A percentile compares a stretch with the other conserved stretches of the same genome.
Conservation (phyloP, 1,139 yeast species). For the Yamadazyma blattariae region DNA sequence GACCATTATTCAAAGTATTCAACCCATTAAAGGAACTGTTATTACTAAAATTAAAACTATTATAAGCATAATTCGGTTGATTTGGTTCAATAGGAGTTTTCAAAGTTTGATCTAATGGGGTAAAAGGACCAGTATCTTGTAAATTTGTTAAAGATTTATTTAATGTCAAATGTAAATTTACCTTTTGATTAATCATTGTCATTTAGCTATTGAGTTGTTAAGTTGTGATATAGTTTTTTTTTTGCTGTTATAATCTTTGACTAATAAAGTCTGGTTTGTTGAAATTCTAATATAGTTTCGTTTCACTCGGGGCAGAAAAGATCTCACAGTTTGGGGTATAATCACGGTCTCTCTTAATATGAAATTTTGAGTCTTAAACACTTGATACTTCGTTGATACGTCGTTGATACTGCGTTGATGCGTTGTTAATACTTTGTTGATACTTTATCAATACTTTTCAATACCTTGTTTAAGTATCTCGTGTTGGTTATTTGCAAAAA, state of each 20-base stretch:
- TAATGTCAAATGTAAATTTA: conserved; percentile 27
- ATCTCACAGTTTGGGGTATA: too few relatives aligned
- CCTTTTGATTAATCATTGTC: conserved; percentile 18
- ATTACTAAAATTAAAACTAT: not conserved
- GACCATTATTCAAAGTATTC: not conserved
- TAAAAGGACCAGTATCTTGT: conserved; percentile 33
- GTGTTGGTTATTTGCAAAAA: too few relatives aligned
- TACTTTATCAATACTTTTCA: too few relatives aligned
- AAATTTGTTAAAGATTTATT: conserved; percentile 25
- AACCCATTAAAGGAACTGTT: not conserved
- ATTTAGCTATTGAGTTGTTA: too few relatives aligned
- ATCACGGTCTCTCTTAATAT: too few relatives aligned
- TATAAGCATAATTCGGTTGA: conserved; percentile 10
- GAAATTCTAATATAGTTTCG: too few relatives aligned
- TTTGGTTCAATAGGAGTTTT: conserved; percentile 41
- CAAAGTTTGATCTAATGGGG: conserved; percentile 46
- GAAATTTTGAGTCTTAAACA: too few relatives aligned
- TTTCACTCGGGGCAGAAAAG: too few relatives aligned
- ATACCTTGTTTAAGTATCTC: too few relatives aligned
- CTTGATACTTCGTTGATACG: too few relatives aligned
- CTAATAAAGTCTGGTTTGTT: not conserved
- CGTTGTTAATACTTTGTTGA: too few relatives aligned
- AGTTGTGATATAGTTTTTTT: not conserved
- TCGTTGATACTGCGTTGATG: too few relatives aligned
- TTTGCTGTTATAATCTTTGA: not conserved